Evolutionary conservation across 2,329 filamentous ascomycete species (phyloP).

Genomic region (Hypoxylon sp.): DNA sequence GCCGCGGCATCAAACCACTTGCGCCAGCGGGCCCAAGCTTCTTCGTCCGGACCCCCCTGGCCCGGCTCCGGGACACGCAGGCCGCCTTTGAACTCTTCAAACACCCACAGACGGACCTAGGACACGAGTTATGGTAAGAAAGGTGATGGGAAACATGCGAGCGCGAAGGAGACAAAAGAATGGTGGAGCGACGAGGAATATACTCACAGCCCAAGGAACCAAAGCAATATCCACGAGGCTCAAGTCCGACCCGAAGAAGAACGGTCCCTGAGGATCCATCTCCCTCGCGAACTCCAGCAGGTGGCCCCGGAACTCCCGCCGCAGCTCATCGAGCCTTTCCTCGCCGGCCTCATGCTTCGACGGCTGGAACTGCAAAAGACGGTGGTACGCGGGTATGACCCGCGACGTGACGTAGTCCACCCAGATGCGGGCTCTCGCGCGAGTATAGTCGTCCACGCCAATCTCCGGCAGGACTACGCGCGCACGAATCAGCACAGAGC

Average conservation of each 20-base stretch:
- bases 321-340: conserved; percentile 64
- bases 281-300: conserved; percentile 72
- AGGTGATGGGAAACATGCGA: neutral
- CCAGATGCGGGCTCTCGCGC: conserved; percentile 78
- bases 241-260: conserved; percentile 73
- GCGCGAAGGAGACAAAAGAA: neutral
- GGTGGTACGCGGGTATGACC: conserved; percentile 78
- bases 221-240: conserved; percentile 77
- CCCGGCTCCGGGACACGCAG: conserved; percentile 57
- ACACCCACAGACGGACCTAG: conserved; percentile 32
- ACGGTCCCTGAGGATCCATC: conserved; percentile 70
- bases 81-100: conserved; percentile 79
- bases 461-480: conserved; percentile 32
- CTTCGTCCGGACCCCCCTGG: conserved; percentile 59
- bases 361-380: conserved; percentile 67
- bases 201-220: conserved; percentile 77
- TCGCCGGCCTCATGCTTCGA: conserved; percentile 53
- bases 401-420: conserved; percentile 76
- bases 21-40: conserved; percentile 73
- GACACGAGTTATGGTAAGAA: neutral
- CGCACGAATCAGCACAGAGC: neutral
- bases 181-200: conserved; percentile 70
- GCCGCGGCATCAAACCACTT: conserved; percentile 72
- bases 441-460: conserved; percentile 67
- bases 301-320: conserved; percentile 68